Conservation (phyloP, 495 filamentous ascomycete genomes). For the Hypoxylon rickii region DNA sequence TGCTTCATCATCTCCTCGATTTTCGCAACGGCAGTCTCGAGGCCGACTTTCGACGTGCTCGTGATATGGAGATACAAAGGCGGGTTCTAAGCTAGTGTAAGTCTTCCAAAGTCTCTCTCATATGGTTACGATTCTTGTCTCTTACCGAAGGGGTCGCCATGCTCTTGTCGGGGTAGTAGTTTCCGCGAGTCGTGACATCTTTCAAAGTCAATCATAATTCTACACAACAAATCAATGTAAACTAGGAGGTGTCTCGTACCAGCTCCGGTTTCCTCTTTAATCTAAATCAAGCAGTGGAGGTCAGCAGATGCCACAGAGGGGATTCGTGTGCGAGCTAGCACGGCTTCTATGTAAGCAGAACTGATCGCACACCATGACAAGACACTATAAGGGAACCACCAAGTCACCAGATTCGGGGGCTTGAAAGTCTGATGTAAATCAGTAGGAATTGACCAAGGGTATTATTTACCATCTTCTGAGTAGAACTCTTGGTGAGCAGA, state of each 20-base stretch:
- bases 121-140: constrained; percentile 17
- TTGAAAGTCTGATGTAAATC: constrained; percentile 69
- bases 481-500: constrained; percentile 94
- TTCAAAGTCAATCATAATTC: constrained; percentile 64
- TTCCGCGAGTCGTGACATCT: constrained; percentile 99
- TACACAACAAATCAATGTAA: constrained; percentile 51
- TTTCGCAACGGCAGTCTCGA: constrained; percentile 81
- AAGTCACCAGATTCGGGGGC: constrained; percentile 45
- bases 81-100: constrained; percentile 69
- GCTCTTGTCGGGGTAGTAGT: constrained; percentile 94
- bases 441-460: constrained; percentile 72
- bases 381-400: constrained; percentile 43
- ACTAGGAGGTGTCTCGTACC: constrained; percentile 76
- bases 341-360: constrained; percentile 84
- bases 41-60: constrained; percentile 86
- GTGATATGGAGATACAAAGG: constrained; percentile 95
- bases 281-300: constrained; percentile 94
- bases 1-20: constrained; percentile 96
- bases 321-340: constrained; percentile 69
- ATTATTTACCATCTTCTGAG: constrained; percentile 98
- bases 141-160: constrained; percentile 92
- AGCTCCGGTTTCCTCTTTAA: constrained; percentile 99
- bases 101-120: constrained; percentile 3
- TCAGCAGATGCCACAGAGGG: constrained; percentile 97
- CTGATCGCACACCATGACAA: constrained; percentile 61